These are phyloP conservation scores for Penicillium occitanis DNA, from an alignment of 2,329 filamentous ascomycete genomes.

Conservation along the genomic window DNA sequence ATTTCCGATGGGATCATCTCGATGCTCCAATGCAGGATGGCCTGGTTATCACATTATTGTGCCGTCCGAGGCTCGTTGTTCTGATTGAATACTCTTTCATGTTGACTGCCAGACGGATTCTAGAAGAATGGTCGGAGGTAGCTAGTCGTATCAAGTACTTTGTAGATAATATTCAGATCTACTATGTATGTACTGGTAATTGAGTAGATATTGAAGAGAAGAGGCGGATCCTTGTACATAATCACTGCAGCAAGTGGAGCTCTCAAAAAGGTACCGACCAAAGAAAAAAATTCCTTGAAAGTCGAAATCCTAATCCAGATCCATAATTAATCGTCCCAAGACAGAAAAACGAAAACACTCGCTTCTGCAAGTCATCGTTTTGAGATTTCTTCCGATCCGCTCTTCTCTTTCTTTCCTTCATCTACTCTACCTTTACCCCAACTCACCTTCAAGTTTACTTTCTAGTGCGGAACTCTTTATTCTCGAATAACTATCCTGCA, in stretches of 20 bases:
- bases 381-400: slow-evolving; percentile 10
- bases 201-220: neutral
- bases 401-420: neutral
- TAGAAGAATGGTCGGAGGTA: neutral
- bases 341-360: slow-evolving; percentile 22
- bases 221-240: slow-evolving; percentile 8
- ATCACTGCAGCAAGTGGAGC: slow-evolving; percentile 10
- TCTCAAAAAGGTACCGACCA: slow-evolving; percentile 9
- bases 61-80: too few relatives aligned
- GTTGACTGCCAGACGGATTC: neutral
- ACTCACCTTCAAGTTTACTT: neutral
- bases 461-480: neutral
- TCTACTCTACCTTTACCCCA: neutral
- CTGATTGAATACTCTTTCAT: neutral
- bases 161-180: too few relatives aligned
- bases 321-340: slow-evolving; percentile 16
- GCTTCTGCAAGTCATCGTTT: neutral
- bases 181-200: too few relatives aligned
- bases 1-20: slow-evolving; percentile 9
- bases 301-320: neutral
- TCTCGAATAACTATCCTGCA: neutral
- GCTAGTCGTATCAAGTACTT: too few relatives aligned
- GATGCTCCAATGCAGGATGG: neutral
- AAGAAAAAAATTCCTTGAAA: slow-evolving; percentile 14
- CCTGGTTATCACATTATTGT: slow-evolving; percentile 1